A percentile compares a stretch with the other conserved stretches of the same genome.
Conservation (phyloP, 2,329 filamentous ascomycete species). For the Neurospora sp. region DNA sequence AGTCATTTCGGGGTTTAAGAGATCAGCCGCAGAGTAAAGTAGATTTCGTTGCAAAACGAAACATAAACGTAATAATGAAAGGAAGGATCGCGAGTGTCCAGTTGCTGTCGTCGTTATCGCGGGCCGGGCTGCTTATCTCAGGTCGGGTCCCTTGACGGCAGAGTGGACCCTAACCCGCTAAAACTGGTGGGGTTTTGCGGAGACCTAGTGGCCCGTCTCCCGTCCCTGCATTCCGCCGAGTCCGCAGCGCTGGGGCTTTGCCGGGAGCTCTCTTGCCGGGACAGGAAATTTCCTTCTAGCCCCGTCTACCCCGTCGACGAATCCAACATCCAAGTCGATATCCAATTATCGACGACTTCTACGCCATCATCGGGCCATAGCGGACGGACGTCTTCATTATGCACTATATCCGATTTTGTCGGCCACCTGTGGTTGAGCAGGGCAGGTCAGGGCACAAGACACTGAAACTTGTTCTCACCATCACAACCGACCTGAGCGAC, state of each 20-base stretch:
- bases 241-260: neutral
- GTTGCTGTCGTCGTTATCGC: neutral
- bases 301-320: neutral
- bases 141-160: neutral
- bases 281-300: neutral
- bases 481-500: slow-evolving; percentile 49
- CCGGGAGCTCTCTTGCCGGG: neutral
- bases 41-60: neutral
- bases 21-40: neutral
- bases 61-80: neutral
- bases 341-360: neutral
- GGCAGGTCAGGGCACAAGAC: slow-evolving; percentile 12
- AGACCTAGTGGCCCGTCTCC: neutral
- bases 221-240: neutral
- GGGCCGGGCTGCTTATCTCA: neutral
- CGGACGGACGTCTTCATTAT: slow-evolving; percentile 23
- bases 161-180: neutral
- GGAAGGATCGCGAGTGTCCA: neutral
- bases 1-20: neutral
- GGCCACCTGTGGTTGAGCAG: slow-evolving; percentile 31
- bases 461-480: slow-evolving; percentile 38
- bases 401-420: slow-evolving; percentile 48
- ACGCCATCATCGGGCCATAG: neutral
- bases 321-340: neutral
- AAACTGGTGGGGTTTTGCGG: neutral